Conservation (phyloP, 805 yeast species). For the Alloascoidea hylecoeti region DNA sequence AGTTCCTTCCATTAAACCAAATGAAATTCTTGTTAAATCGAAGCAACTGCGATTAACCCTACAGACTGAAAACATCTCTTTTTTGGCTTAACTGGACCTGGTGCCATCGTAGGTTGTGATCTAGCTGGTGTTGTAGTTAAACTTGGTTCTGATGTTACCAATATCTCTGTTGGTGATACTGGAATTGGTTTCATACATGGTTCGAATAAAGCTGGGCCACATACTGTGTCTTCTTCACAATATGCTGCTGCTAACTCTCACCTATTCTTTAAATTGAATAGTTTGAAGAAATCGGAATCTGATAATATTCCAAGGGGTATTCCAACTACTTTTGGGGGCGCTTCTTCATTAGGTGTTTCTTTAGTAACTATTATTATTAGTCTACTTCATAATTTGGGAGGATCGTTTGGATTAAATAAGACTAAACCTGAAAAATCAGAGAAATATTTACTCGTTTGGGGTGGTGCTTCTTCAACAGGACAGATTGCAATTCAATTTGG, state of each 20-base stretch:
- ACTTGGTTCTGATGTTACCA: constrained; percentile 51
- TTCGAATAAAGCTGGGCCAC: neutral
- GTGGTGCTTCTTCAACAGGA: constrained; percentile 61
- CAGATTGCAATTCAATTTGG: constrained; percentile 44
- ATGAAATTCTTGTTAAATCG: neutral
- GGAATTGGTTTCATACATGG: constrained; percentile 30
- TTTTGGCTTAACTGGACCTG: constrained; percentile 7
- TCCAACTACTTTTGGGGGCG: neutral
- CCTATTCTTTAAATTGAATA: neutral
- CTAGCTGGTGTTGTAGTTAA: constrained; percentile 83
- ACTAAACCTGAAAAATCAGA: constrained; percentile 1
- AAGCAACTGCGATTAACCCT: neutral
- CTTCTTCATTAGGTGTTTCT: neutral
- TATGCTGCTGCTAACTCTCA: neutral
- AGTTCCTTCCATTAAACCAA: neutral
- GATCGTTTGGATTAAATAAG: neutral
- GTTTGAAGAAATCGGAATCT: neutral
- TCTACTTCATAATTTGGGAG: neutral
- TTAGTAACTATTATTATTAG: neutral
- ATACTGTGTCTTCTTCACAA: neutral
- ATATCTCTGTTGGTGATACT: constrained; percentile 64
- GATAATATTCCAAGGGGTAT: neutral
- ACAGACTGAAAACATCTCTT: constrained; percentile 6
- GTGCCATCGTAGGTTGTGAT: constrained; percentile 52
- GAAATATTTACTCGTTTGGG: constrained; percentile 34